Percentiles rank a stretch among this genome's conserved stretches.
These are phyloP conservation scores for Nephelium lappaceum DNA, from an alignment of 345 rosid species.

Conservation along the genomic window DNA sequence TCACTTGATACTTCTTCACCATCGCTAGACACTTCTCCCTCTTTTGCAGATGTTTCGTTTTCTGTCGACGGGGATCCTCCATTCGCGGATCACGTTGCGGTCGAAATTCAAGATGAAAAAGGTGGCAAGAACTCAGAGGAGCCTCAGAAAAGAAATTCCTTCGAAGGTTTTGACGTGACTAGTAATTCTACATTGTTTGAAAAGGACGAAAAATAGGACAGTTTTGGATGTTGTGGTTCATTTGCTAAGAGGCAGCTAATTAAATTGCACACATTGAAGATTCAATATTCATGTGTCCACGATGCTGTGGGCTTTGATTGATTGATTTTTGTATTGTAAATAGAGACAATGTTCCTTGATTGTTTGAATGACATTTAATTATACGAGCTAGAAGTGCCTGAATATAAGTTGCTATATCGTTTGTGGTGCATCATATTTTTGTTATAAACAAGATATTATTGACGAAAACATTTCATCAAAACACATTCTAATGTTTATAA, in stretches of 20 bases:
- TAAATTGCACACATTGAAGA: not conserved
- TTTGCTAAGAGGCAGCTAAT: no score
- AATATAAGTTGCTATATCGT: no score
- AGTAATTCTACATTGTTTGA: not conserved
- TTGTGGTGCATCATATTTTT: no score
- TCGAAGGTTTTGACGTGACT: conserved; percentile 35
- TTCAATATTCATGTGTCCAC: not conserved
- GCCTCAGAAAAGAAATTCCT: conserved; percentile 20
- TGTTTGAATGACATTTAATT: not conserved
- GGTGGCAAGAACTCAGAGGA: conserved; percentile 1
- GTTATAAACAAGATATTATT: no score
- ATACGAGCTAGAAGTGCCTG: no score
- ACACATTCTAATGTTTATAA: no score
- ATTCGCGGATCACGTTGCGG: conserved; percentile 10
- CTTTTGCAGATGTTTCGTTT: conserved; percentile 31
- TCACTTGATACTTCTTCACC: conserved; percentile 3
- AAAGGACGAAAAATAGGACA: not conserved
- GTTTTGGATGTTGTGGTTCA: not conserved
- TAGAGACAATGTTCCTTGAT: not conserved
- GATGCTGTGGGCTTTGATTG: not conserved
- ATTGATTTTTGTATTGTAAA: not conserved
- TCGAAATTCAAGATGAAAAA: conserved; percentile 23
- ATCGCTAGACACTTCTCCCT: conserved; percentile 26
- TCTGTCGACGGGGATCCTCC: conserved; percentile 2
- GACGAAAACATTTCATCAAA: no score